Percentiles rank a stretch among this genome's conserved stretches.
Conservation (phyloP, 352 stramenopile species). For the Vaucheria bursata region DNA sequence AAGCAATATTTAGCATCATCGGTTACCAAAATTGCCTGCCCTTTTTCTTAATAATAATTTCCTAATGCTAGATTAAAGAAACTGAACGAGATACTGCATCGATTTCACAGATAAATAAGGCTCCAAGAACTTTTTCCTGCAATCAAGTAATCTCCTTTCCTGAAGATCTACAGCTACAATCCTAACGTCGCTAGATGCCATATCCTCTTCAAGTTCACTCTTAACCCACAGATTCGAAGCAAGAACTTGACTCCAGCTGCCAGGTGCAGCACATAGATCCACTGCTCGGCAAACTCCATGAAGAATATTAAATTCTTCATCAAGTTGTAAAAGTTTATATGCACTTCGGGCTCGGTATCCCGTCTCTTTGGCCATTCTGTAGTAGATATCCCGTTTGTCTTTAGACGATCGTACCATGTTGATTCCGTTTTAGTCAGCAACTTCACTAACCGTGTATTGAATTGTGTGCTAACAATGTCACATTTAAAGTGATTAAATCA, state of each 20-base stretch:
- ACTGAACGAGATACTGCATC: too few relatives aligned
- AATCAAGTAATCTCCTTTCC: too few relatives aligned
- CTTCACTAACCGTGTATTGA: too few relatives aligned
- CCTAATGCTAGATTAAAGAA: too few relatives aligned
- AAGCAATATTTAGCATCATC: too few relatives aligned
- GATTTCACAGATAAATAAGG: too few relatives aligned
- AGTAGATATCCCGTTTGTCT: slow-evolving; percentile 86
- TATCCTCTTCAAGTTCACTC: slow-evolving; percentile 26
- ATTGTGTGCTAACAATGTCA: too few relatives aligned
- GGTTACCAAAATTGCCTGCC: too few relatives aligned
- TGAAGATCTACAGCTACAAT: slow-evolving; percentile 97
- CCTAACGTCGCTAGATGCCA: slow-evolving; percentile 53
- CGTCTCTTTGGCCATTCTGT: slow-evolving; percentile 74
- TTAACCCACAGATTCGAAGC: slow-evolving; percentile 65
- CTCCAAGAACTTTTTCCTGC: too few relatives aligned
- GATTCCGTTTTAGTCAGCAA: too few relatives aligned
- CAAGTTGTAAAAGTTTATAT: slow-evolving; percentile 97
- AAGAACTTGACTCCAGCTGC: slow-evolving; percentile 95
- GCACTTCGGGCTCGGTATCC: slow-evolving; percentile 91
- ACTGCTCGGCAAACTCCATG: slow-evolving; percentile 78
- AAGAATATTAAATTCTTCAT: slow-evolving; percentile 94
- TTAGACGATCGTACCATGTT: slow-evolving; percentile 59
- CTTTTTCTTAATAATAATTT: too few relatives aligned
- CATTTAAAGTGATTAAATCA: too few relatives aligned
- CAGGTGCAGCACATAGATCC: slow-evolving; percentile 94